Conservation (phyloP, 1,139 yeast genomes). For the Kazachstania sp. region DNA sequence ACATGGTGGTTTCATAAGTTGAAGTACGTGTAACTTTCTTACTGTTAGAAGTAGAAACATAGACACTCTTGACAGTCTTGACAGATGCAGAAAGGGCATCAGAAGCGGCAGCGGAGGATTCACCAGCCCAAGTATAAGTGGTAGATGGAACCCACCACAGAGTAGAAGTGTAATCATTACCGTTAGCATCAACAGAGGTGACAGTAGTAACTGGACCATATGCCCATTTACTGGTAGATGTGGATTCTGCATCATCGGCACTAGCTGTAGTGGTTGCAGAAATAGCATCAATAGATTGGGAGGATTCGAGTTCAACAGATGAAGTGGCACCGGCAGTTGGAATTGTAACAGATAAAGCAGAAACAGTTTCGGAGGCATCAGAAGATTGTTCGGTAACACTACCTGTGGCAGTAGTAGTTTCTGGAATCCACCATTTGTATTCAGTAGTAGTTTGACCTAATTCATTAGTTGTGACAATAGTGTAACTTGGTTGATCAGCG, state of each 20-base stretch:
- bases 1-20: slow-evolving; percentile 7
- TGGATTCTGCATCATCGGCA: background rate
- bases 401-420: slow-evolving; percentile 3
- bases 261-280: background rate
- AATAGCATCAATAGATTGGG: background rate
- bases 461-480: slow-evolving; percentile 19
- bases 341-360: slow-evolving; percentile 5
- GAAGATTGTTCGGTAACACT: background rate
- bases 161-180: slow-evolving; percentile 21
- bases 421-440: slow-evolving; percentile 17
- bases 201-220: slow-evolving; percentile 32
- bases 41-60: slow-evolving; percentile 3
- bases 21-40: slow-evolving; percentile 7
- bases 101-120: background rate
- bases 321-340: background rate
- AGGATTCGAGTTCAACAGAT: background rate
- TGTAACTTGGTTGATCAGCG: slow-evolving; percentile 19
- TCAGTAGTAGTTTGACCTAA: slow-evolving; percentile 18
- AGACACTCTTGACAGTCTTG: slow-evolving; percentile 4
- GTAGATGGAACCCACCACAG: slow-evolving; percentile 31
- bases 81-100: slow-evolving; percentile 1
- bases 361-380: background rate
- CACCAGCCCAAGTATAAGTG: slow-evolving; percentile 2
- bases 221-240: slow-evolving; percentile 7
- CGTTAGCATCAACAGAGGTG: slow-evolving; percentile 18